Evolutionary conservation across 1,139 yeast species (phyloP).

Genomic region (Suhomyces maxii): DNA sequence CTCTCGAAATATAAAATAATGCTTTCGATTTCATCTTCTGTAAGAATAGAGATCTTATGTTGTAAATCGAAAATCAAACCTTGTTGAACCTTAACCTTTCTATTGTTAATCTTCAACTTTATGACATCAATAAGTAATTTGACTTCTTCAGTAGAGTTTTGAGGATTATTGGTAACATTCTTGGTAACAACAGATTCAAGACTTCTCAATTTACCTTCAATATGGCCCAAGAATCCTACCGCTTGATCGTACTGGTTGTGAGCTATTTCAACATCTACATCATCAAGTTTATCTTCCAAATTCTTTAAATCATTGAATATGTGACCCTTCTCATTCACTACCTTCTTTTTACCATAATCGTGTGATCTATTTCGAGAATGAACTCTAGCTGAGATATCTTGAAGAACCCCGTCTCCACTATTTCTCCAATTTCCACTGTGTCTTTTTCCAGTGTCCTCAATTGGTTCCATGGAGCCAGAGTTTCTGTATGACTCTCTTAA

Average conservation of each 20-base stretch:
- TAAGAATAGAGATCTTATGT: conserved; percentile 34
- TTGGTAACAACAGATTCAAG: conserved; percentile 17
- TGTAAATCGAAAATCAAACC: conserved; percentile 41
- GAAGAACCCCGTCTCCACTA: conserved; percentile 44
- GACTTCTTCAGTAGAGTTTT: conserved; percentile 30
- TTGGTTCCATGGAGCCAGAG: conserved; percentile 29
- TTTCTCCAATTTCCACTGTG: conserved; percentile 32
- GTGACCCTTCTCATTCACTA: conserved; percentile 25
- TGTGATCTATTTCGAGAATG: conserved; percentile 56
- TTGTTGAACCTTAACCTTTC: conserved; percentile 39
- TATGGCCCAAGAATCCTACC: conserved; percentile 50
- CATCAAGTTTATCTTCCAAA: conserved; percentile 64
- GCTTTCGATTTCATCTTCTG: conserved; percentile 32
- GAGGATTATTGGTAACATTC: conserved; percentile 8
- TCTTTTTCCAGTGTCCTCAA: conserved; percentile 32
- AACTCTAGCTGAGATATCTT: conserved; percentile 55
- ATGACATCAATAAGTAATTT: conserved; percentile 39
- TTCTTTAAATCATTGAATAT: conserved; percentile 47
- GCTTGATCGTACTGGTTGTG: conserved; percentile 59
- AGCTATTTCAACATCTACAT: conserved; percentile 64
- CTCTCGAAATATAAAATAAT: conserved; percentile 38
- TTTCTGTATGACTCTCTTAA: conserved; percentile 42
- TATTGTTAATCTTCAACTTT: conserved; percentile 37
- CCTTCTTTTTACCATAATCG: conserved; percentile 33
- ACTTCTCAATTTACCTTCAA: conserved; percentile 34